These are phyloP conservation scores for Xanthoconium stramineum DNA, from an alignment of 768 basidiomycete species.

Conservation along the genomic window DNA sequence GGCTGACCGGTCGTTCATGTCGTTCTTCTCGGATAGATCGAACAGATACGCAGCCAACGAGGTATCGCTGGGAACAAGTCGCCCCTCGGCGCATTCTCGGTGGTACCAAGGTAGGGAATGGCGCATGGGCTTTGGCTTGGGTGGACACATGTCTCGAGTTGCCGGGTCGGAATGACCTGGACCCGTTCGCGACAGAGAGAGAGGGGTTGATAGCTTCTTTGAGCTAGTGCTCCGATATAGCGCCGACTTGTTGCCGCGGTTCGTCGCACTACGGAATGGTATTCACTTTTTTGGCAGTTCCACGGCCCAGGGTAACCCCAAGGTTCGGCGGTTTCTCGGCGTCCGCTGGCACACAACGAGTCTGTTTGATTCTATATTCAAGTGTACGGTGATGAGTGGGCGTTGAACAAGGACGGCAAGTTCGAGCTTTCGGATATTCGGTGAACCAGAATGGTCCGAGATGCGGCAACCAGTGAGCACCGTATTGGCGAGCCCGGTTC, in stretches of 20 bases:
- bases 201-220: conserved; percentile 13
- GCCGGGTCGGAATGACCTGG: conserved; percentile 19
- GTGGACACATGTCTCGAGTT: conserved; percentile 55
- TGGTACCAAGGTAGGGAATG: conserved; percentile 71
- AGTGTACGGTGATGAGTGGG: too few relatives aligned
- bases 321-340: too few relatives aligned
- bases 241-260: neutral
- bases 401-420: too few relatives aligned
- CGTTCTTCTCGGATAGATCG: conserved; percentile 49
- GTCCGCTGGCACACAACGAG: too few relatives aligned
- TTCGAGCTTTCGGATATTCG: too few relatives aligned
- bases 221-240: conserved; percentile 1
- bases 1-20: conserved; percentile 3
- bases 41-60: conserved; percentile 72
- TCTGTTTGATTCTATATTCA: too few relatives aligned
- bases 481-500: too few relatives aligned
- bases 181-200: conserved; percentile 21
- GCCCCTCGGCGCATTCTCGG: conserved; percentile 56
- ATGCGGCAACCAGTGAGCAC: too few relatives aligned
- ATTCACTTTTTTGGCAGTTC: too few relatives aligned
- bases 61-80: conserved; percentile 55
- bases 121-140: conserved; percentile 80
- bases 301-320: too few relatives aligned
- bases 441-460: too few relatives aligned
- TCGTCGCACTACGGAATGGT: conserved; percentile 1